Conservation (phyloP, 2,329 filamentous ascomycete genomes). For the Hypoxylon sp. region DNA sequence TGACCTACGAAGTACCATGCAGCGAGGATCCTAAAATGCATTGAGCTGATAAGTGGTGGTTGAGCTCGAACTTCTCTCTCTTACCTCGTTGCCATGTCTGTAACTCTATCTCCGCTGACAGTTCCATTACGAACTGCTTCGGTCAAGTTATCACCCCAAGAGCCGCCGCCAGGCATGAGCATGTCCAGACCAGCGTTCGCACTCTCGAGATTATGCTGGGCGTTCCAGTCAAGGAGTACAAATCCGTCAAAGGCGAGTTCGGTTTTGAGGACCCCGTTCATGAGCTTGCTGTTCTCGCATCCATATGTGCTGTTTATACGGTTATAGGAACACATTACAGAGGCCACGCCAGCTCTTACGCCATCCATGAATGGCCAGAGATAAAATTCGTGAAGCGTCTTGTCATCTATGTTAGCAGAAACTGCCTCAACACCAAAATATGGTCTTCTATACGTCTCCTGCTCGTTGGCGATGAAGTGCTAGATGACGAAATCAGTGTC, state of each 20-base stretch:
- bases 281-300: conserved; percentile 79
- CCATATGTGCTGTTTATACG: conserved; percentile 79
- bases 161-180: conserved; percentile 73
- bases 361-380: conserved; percentile 77
- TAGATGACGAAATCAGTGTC: conserved; percentile 54
- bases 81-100: conserved; percentile 83
- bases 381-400: conserved; percentile 76
- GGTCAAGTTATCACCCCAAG: conserved; percentile 77
- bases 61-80: conserved; percentile 58
- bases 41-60: conserved; percentile 50
- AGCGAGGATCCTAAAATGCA: conserved; percentile 71
- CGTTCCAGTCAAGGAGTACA: conserved; percentile 78
- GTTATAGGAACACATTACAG: conserved; percentile 79
- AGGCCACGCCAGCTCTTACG: conserved; percentile 69
- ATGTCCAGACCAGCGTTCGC: conserved; percentile 76
- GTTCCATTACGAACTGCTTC: conserved; percentile 84
- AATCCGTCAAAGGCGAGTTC: conserved; percentile 78
- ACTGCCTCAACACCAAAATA: conserved; percentile 65
- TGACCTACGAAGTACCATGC: conserved; percentile 72
- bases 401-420: conserved; percentile 75
- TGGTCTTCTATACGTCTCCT: conserved; percentile 66
- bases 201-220: conserved; percentile 72
- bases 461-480: conserved; percentile 74
- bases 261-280: conserved; percentile 77
- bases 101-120: conserved; percentile 77